These are phyloP conservation scores for Mycoemilia scoparia DNA, from an alignment of 192 early-diverging fungal species.

Conservation along the genomic window DNA sequence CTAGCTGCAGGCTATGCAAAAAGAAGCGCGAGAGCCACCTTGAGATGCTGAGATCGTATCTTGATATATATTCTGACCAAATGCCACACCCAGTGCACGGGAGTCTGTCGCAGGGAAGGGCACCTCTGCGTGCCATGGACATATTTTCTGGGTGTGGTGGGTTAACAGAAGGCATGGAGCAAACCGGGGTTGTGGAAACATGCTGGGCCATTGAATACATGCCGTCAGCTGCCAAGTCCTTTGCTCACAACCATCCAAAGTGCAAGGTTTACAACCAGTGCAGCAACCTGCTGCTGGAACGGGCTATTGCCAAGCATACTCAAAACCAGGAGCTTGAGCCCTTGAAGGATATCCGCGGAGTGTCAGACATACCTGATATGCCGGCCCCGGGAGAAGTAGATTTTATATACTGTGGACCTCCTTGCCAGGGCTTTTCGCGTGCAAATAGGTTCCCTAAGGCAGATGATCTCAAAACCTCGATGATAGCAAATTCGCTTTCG, in stretches of 20 bases:
- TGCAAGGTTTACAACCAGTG: constrained; percentile 40
- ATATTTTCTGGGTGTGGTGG: constrained; percentile 57
- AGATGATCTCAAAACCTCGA: constrained; percentile 45
- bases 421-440: constrained; percentile 51
- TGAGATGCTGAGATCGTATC: no score
- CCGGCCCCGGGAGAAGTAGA: constrained; percentile 42
- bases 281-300: constrained; percentile 38
- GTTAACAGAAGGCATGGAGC: constrained; percentile 41
- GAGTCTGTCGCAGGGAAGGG: constrained; percentile 14
- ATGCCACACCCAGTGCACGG: constrained; percentile 4
- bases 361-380: constrained; percentile 26
- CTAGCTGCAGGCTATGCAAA: constrained; percentile 12
- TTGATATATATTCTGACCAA: no score
- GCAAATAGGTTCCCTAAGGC: constrained; percentile 40
- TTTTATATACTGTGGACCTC: constrained; percentile 57
- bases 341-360: constrained; percentile 20
- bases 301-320: constrained; percentile 35
- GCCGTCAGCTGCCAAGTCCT: constrained; percentile 35
- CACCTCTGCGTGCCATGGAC: constrained; percentile 35
- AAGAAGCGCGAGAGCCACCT: constrained; percentile 8
- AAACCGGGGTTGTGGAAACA: constrained; percentile 36
- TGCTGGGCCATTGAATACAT: constrained; percentile 44
- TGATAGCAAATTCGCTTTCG: constrained; percentile 40
- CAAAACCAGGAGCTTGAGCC: constrained; percentile 13
- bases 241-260: constrained; percentile 40